Conservation (phyloP, 257 asterid species). For the Striga asiatica region DNA sequence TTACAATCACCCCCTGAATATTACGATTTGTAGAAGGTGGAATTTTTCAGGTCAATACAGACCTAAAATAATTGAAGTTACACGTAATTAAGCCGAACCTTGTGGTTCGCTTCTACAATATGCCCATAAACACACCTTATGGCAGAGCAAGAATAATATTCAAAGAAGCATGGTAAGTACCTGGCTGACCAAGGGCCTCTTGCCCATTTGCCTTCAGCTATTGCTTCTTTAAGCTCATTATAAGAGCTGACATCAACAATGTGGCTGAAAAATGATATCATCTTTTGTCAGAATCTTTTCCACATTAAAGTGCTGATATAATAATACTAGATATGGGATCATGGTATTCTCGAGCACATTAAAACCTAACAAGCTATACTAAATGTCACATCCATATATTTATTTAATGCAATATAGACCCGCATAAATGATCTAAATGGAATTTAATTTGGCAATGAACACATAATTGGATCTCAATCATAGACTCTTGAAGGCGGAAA, state of each 20-base stretch:
- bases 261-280: constrained; percentile 41
- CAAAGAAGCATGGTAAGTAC: constrained; percentile 20
- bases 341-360: no score
- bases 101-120: no score
- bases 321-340: no score
- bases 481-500: not conserved
- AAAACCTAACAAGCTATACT: not conserved
- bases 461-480: not conserved
- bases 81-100: no score
- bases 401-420: no score
- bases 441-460: not conserved
- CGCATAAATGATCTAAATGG: not conserved
- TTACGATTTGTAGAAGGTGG: no score
- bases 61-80: no score
- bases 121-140: no score
- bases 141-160: not conserved
- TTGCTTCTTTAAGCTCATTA: constrained; percentile 81
- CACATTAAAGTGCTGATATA: no score
- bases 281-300: constrained; percentile 16
- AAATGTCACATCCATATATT: no score
- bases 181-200: constrained; percentile 99
- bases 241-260: constrained; percentile 84
- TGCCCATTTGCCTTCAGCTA: constrained; percentile 94
- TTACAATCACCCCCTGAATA: no score
- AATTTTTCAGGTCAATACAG: no score